Evolutionary conservation across 176 grass and related monocot species (phyloP).

Genomic region (Themeda triandra): DNA sequence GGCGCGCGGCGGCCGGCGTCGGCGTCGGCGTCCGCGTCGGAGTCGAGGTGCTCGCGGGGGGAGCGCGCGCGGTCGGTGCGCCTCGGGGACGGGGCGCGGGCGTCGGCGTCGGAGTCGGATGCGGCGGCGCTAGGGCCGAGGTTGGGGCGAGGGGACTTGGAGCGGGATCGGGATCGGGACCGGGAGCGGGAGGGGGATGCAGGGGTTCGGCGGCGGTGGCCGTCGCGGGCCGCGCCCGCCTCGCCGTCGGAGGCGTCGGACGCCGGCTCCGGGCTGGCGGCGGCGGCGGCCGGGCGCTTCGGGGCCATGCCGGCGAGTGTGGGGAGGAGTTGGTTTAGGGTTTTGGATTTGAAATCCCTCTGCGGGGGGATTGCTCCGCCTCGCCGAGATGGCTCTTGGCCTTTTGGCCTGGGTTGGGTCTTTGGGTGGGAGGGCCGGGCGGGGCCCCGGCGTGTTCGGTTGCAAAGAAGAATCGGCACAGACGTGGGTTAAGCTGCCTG

Average conservation of each 20-base stretch:
- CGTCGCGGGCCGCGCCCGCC: background rate
- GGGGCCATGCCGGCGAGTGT: constrained; percentile 37
- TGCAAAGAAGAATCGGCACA: too few species aligned
- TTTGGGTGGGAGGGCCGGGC: too few species aligned
- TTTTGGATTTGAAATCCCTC: constrained; percentile 30
- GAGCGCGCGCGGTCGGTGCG: background rate
- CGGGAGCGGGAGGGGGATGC: background rate
- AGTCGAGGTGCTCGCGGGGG: background rate
- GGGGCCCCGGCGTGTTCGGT: too few species aligned
- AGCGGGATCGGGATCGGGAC: background rate
- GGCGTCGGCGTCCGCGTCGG: background rate
- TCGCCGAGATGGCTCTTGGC: background rate
- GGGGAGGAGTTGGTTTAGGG: constrained; percentile 14
- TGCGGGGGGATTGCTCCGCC: constrained; percentile 15
- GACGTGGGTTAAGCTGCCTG: too few species aligned
- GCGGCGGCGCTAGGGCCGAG: background rate
- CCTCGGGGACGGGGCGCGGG: background rate
- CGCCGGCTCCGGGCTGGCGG: background rate
- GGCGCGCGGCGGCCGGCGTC: background rate
- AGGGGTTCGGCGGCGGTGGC: background rate
- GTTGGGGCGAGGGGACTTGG: constrained; percentile 23
- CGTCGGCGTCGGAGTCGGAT: constrained; percentile 19
- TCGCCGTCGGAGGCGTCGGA: constrained; percentile 21
- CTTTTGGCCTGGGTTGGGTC: background rate
- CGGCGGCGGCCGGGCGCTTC: constrained; percentile 31